Evolutionary conservation across 768 basidiomycete genomes (phyloP), one percentile per base, ranked within the genome.

Genomic region (Gelatoporia subvermispora): DNA sequence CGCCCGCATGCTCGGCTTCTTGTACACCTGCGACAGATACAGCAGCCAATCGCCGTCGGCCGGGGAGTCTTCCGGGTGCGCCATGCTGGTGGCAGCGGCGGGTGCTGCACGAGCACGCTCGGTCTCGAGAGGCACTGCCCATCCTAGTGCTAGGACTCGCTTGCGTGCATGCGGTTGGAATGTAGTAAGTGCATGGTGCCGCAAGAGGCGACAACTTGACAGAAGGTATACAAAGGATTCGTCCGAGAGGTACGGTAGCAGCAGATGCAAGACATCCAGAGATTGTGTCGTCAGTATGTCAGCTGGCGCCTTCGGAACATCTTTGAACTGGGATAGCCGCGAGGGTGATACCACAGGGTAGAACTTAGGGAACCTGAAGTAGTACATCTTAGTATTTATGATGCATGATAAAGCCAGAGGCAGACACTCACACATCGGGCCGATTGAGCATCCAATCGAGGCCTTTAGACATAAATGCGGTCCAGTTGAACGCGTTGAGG

Each of bases 351-450:
- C 57, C 9, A 41, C 13, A 13, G 35, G 13, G 21, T 34, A 47
- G 52, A 65, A 64, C 17, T 53, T 52, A 3, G 63, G 64, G 45
- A 64, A 64, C n/a, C 64, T 63, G n/a, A 21, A 37, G 28, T 31
- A 25, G 13, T 21, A 38, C 13, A 25, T 40, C 25, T 43, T 4
- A 34, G 40, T 35, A 41, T 21, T 3, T 22, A 35, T 17, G 10
- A 21, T 36, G 23, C n/a, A 35, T 8, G 15, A 37, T 22, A 1
- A 17, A 34, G 18, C 21, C 7, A 40, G 25, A 43, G 15, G n/a
- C 17, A 9, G 31, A 22, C 5, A 48, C 36, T 21, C 22, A 62
- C 62, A 37, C 21, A 23, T 49, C 59, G 1, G 63, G 58, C 20
- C 53, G 38, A 11, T 43, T 51, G 17, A 63, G 22, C 13, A 60